These are phyloP conservation scores for Baorangia bicolor DNA, from an alignment of 768 basidiomycete genomes.

Conservation along the genomic window DNA sequence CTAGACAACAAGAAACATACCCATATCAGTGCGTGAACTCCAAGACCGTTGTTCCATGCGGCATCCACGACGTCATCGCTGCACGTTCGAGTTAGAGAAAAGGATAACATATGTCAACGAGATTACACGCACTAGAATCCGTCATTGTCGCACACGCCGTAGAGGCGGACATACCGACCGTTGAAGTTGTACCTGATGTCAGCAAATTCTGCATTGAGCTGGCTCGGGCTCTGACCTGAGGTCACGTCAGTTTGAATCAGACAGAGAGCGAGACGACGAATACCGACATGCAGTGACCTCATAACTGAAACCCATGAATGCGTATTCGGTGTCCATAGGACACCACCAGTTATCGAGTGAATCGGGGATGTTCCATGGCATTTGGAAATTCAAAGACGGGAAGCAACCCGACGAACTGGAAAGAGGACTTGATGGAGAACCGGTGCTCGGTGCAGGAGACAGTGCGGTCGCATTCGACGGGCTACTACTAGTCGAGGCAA, in stretches of 20 bases:
- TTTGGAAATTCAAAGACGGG: conserved; percentile 47
- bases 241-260: not conserved
- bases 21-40: conserved; percentile 76
- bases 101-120: not conserved
- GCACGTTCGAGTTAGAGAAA: conserved; percentile 17
- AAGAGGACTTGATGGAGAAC: not conserved
- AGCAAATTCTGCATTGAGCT: conserved; percentile 55
- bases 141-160: conserved; percentile 39
- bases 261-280: not conserved
- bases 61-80: conserved; percentile 64
- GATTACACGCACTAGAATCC: conserved; percentile 37
- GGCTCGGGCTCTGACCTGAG: conserved; percentile 54
- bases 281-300: conserved; percentile 62
- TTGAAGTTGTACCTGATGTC: conserved; percentile 60
- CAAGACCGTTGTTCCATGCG: conserved; percentile 65
- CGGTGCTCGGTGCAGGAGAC: not conserved
- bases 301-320: conserved; percentile 76
- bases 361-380: conserved; percentile 50
- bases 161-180: conserved; percentile 61
- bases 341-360: conserved; percentile 65
- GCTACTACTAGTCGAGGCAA: not conserved
- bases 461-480: not conserved
- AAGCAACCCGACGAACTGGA: conserved; percentile 28
- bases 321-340: conserved; percentile 59
- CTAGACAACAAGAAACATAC: conserved; percentile 35